Evolutionary conservation across 805 yeast genomes (phyloP).

Genomic region (Cyberlindnera euphorbiiphila): DNA sequence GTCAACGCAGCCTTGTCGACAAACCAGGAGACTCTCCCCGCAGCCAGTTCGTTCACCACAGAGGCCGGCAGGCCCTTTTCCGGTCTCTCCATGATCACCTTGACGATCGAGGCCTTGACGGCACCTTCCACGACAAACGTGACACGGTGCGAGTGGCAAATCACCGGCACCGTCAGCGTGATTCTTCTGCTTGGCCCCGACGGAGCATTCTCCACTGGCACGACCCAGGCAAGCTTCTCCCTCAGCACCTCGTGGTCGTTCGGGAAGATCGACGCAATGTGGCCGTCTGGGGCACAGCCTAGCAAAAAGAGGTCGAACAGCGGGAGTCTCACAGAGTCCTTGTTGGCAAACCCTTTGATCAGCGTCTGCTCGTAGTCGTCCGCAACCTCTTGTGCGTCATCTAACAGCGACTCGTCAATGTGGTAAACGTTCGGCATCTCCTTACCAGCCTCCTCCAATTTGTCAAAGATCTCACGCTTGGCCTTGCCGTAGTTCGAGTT

Average conservation of each 20-base stretch:
- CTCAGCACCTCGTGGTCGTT: conserved; percentile 77
- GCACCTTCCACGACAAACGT: conserved; percentile 96
- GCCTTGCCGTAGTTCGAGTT: conserved; percentile 91
- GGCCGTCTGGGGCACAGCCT: conserved; percentile 99
- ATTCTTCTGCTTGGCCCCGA: conserved; percentile 82
- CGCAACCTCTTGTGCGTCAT: conserved; percentile 89
- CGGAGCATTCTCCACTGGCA: conserved; percentile 90
- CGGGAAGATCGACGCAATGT: conserved; percentile 94
- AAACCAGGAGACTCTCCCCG: conserved; percentile 95
- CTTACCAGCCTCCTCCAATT: conserved; percentile 35
- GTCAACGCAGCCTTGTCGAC: conserved; percentile 90
- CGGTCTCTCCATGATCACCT: conserved; percentile 92
- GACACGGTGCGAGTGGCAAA: conserved; percentile 88
- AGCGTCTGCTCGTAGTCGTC: conserved; percentile 85
- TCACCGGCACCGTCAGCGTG: conserved; percentile 89
- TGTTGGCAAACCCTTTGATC: conserved; percentile 88
- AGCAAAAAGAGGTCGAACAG: conserved; percentile 85
- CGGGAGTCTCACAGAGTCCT: conserved; percentile 93
- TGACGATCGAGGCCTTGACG: conserved; percentile 88
- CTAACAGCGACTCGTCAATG: conserved; percentile 70
- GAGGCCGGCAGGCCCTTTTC: conserved; percentile 94
- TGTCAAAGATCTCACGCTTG: conserved; percentile 75
- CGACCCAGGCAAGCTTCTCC: conserved; percentile 92
- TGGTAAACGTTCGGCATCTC: conserved; percentile 73
- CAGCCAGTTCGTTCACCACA: conserved; percentile 93